These are phyloP conservation scores for Termitomyces sp. DNA, from an alignment of 768 basidiomycete species.

Conservation along the genomic window DNA sequence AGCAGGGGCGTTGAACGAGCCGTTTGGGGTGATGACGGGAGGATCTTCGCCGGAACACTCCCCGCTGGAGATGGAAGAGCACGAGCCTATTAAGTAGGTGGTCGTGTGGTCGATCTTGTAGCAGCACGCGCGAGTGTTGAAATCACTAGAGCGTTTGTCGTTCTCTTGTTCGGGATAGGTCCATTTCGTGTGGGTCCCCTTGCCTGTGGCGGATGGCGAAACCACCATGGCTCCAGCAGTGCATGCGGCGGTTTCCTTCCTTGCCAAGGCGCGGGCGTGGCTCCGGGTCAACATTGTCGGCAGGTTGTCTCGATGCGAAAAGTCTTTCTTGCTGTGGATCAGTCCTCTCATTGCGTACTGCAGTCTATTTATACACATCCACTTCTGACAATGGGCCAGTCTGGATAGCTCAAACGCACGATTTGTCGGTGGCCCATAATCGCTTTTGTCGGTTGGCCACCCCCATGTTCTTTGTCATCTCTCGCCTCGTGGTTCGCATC, in stretches of 20 bases:
- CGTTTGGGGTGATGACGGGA: not conserved
- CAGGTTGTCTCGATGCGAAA: not conserved
- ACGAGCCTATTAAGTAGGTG: not conserved
- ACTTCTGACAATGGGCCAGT: conserved; percentile 1
- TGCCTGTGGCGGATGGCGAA: conserved; percentile 5
- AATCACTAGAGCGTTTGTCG: not conserved
- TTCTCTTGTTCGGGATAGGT: not conserved
- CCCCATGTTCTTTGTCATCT: not conserved
- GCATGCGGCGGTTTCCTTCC: not conserved
- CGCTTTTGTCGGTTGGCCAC: not conserved
- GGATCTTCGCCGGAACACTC: not conserved
- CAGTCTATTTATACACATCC: not conserved
- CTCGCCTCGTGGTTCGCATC: not conserved
- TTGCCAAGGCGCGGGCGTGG: conserved; percentile 5
- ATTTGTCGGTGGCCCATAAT: not conserved
- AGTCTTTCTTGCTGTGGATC: not conserved
- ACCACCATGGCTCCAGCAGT: not conserved
- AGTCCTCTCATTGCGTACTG: not conserved
- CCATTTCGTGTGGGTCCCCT: conserved; percentile 10
- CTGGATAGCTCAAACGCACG: not conserved
- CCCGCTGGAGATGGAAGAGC: conserved; percentile 1
- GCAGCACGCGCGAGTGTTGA: not conserved
- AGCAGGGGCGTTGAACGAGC: not conserved
- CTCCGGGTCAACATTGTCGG: conserved; percentile 10
- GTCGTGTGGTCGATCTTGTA: not conserved